phyloP scores from a whole-genome alignment of 2,329 filamentous ascomycete genomes.

The Neocatenulostroma microsporum region DNA sequence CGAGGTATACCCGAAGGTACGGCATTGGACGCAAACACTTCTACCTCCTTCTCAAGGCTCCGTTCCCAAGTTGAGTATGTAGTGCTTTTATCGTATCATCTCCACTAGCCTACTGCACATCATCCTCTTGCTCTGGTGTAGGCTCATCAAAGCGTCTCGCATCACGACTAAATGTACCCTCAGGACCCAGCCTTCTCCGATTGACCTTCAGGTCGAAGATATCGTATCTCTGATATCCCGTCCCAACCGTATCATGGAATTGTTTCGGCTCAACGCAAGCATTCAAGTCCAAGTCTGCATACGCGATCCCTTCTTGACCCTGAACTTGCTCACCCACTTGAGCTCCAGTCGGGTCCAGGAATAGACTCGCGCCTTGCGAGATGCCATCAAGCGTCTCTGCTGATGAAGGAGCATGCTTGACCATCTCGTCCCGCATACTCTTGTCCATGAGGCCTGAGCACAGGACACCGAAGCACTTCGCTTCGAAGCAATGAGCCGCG shows the following conservation, averaged over 20 bases:
- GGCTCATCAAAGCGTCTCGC: too few relatives aligned
- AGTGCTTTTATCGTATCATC: too few relatives aligned
- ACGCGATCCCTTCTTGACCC: conserved; percentile 42
- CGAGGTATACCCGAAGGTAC: too few relatives aligned
- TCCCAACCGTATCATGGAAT: conserved; percentile 49
- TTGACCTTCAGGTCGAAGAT: conserved; percentile 47
- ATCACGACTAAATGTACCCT: conserved; percentile 10
- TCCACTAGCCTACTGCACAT: too few relatives aligned
- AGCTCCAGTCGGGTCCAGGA: conserved; percentile 46
- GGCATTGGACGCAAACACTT: too few relatives aligned
- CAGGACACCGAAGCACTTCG: conserved; percentile 49
- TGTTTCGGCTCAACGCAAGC: conserved; percentile 50
- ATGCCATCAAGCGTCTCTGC: conserved; percentile 31
- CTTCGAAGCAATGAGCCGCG: conserved; percentile 52
- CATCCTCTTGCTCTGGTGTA: too few relatives aligned
- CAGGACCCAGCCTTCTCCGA: conserved; percentile 27
- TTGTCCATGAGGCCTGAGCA: conserved; percentile 40
- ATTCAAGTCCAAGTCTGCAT: conserved; percentile 45
- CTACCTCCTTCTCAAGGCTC: too few relatives aligned
- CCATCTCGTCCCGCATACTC: conserved; percentile 29
- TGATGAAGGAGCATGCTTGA: conserved; percentile 18
- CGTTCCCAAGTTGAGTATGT: too few relatives aligned
- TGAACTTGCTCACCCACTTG: conserved; percentile 34
- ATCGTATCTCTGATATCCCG: conserved; percentile 48
- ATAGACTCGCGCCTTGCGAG: conserved; percentile 42